Evolutionary conservation across 83 land plant species (phyloP), one percentile per base, ranked within the genome.

Genomic region (Thuja plicata): DNA sequence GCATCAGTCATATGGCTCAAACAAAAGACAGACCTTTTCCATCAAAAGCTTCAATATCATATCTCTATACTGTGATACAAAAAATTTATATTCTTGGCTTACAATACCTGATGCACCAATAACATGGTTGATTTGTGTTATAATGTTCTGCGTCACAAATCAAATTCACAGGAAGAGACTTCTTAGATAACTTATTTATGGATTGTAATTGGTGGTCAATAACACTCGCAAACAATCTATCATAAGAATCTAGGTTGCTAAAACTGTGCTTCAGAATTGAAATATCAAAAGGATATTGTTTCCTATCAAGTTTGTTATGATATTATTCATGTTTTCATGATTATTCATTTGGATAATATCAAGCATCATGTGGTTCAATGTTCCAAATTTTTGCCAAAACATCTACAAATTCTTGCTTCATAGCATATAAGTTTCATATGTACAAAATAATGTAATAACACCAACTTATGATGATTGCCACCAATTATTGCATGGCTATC

Each of bases 61-160:
- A 66, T 94, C 94, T 66, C 96, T 96, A 87, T 95, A 96, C 78
- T 96, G 91, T 10, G 92, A 54, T 11, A 95, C 95, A 6, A 96
- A 90, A 84, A 78, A 57, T 83, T 95, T 96, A 88, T 96, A 96
- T 87, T 96, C 94, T 38, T 88, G 78, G 90, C 96, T 94, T 6
- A 94, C 92, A 50, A 96, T 85, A 46, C 98, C 98, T 77, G 88
- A 85, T 35, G 96, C 98, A 17, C 97, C 98, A 89, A 96, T 96
- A 17, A 96, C 98, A 88, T 93, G 94, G 88, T 96, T 96, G 88
- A 96, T 94, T 90, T 95, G 91, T 41, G 98, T 91, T 57, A 96
- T 89, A 30, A 95, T 91, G 57, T 90, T 88, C 97, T 96, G 95
- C 12, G 74, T 89, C 34, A 78, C 30, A 60, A 70, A 89, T 37